A percentile compares a stretch with the other conserved stretches of the same genome.
Evolutionary conservation across 306 rosid species (phyloP).

Genomic region (peach (Prunus persica)): Prunus_persica_NCBIv2 NC_034011.1:2235501-2236000

Average conservation of each 20-base stretch:
- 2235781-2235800: constrained; percentile 43
- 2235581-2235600: not conserved
- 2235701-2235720: not conserved
- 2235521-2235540: not conserved
- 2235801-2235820: constrained; percentile 56
- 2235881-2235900: constrained; percentile 78
- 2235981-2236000: constrained; percentile 71
- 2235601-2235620: not conserved
- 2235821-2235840: constrained; percentile 75
- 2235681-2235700: not conserved
- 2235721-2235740: not conserved
- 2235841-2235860: constrained; percentile 57
- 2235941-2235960: constrained; percentile 63
- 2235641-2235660: not conserved
- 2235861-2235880: constrained; percentile 79
- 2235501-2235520: no score
- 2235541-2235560: not conserved
- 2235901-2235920: constrained; percentile 63
- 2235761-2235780: not conserved
- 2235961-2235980: constrained; percentile 72
- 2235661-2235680: not conserved
- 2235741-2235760: not conserved
- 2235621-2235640: not conserved
- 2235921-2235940: constrained; percentile 42
- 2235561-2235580: not conserved